Evolutionary conservation across 2,329 filamentous ascomycete species (phyloP).

Genomic region (Ophiostoma triangulosporum): DNA sequence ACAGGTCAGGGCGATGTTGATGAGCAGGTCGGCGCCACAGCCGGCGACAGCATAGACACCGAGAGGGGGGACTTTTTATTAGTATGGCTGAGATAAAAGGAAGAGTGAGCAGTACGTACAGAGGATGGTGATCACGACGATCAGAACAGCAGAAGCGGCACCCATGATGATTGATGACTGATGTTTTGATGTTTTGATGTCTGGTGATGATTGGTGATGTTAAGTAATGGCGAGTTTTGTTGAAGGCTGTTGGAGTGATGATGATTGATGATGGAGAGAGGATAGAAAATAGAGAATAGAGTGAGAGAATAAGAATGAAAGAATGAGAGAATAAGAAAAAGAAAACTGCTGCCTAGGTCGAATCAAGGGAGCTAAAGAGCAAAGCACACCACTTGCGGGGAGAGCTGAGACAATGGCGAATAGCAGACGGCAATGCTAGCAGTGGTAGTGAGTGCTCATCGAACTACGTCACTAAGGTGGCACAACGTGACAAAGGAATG

Average conservation of each 20-base stretch:
- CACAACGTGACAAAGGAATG: background rate
- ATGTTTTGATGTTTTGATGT: background rate
- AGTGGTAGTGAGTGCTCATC: background rate
- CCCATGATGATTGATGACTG: too few relatives aligned
- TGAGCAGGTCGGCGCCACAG: constrained; percentile 49
- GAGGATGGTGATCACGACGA: constrained; percentile 39
- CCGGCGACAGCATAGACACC: constrained; percentile 52
- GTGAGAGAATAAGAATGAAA: background rate
- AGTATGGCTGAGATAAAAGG: background rate
- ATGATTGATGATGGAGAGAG: too few relatives aligned
- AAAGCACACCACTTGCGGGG: too few relatives aligned
- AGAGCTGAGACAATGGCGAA: too few relatives aligned
- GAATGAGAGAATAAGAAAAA: background rate
- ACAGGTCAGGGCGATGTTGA: constrained; percentile 54
- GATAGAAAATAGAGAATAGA: background rate
- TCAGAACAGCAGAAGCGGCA: constrained; percentile 32
- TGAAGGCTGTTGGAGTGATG: background rate
- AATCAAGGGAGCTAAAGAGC: too few relatives aligned
- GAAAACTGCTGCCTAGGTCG: too few relatives aligned
- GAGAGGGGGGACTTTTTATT: constrained; percentile 46
- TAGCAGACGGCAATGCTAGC: too few relatives aligned
- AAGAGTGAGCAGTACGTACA: constrained; percentile 25
- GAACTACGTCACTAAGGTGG: background rate
- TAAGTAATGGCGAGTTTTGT: too few relatives aligned
- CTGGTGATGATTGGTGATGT: too few relatives aligned